Conservation (phyloP, 371 early-diverging fungal species). For the Parasitella parasitica region DNA sequence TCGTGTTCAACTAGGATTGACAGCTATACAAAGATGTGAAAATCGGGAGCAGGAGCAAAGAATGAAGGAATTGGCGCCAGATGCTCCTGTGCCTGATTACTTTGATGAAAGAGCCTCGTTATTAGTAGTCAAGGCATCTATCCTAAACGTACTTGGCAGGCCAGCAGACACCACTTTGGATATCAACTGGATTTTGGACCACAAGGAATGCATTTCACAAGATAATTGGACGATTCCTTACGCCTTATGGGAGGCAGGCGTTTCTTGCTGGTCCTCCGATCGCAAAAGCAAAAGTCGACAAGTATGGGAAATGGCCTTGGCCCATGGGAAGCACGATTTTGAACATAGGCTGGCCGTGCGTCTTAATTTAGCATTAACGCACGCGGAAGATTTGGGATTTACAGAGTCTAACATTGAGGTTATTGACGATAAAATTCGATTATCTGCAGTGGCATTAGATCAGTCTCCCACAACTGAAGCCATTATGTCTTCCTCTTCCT, state of each 20-base stretch:
- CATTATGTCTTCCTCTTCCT: not conserved
- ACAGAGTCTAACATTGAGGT: constrained; percentile 24
- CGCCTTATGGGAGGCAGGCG: constrained; percentile 56
- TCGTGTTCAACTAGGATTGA: constrained; percentile 34
- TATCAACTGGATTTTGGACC: constrained; percentile 61
- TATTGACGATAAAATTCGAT: constrained; percentile 31
- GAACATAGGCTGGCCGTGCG: constrained; percentile 46
- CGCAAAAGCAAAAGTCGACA: constrained; percentile 31
- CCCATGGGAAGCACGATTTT: constrained; percentile 41
- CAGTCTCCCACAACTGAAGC: not conserved
- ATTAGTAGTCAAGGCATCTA: constrained; percentile 37
- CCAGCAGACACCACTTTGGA: constrained; percentile 27
- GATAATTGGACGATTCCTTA: constrained; percentile 63
- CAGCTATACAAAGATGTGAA: constrained; percentile 28
- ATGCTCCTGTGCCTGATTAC: constrained; percentile 38
- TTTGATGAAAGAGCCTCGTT: constrained; percentile 41
- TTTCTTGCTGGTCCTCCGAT: constrained; percentile 34
- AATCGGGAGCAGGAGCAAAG: constrained; percentile 39
- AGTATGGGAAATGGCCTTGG: constrained; percentile 42
- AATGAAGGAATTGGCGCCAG: constrained; percentile 40
- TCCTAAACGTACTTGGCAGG: constrained; percentile 31
- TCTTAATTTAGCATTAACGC: constrained; percentile 33
- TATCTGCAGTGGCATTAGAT: constrained; percentile 18
- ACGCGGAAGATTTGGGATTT: constrained; percentile 32
- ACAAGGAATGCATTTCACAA: constrained; percentile 36